Conservation (phyloP, 129 eudicot genomes). For the Flaveria bidentis region DNA sequence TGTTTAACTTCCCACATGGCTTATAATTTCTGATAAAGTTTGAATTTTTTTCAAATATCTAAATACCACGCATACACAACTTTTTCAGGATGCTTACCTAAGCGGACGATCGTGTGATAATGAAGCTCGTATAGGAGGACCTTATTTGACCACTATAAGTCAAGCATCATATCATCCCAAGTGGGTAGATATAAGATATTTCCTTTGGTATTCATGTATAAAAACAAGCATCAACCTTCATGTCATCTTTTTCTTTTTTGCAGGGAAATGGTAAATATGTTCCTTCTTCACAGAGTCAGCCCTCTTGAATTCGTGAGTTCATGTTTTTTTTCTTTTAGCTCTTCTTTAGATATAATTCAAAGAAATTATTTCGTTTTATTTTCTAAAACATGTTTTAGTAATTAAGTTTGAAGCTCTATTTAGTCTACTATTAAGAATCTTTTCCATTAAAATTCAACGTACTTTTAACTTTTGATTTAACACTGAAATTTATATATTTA, state of each 20-base stretch:
- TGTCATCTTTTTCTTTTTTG: conserved; percentile 4
- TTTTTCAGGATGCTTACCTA: conserved; percentile 58
- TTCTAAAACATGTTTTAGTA: not conserved
- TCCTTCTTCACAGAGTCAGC: conserved; percentile 68
- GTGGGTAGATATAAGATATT: conserved; percentile 35
- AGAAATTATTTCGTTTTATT: not conserved
- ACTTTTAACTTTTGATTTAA: not conserved
- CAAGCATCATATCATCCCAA: conserved; percentile 25
- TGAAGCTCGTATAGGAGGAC: conserved; percentile 39
- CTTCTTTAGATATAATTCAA: not conserved
- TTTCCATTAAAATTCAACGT: not conserved
- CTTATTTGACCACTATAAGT: conserved; percentile 40
- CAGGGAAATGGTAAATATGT: conserved; percentile 43
- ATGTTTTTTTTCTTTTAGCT: not conserved
- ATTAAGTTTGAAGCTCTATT: not conserved
- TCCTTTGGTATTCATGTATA: not conserved
- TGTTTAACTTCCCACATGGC: not conserved
- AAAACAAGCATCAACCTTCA: conserved; percentile 4
- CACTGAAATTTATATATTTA: not conserved
- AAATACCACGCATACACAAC: not conserved
- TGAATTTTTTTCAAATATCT: not conserved
- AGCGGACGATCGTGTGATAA: conserved; percentile 41
- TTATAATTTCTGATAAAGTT: conserved; percentile 6
- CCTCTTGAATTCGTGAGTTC: conserved; percentile 62
- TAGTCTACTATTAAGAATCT: not conserved